A percentile compares a stretch with the other conserved stretches of the same genome.
Conservation (phyloP, 148 eudicot species). For the Chenopodium formosanum region DNA sequence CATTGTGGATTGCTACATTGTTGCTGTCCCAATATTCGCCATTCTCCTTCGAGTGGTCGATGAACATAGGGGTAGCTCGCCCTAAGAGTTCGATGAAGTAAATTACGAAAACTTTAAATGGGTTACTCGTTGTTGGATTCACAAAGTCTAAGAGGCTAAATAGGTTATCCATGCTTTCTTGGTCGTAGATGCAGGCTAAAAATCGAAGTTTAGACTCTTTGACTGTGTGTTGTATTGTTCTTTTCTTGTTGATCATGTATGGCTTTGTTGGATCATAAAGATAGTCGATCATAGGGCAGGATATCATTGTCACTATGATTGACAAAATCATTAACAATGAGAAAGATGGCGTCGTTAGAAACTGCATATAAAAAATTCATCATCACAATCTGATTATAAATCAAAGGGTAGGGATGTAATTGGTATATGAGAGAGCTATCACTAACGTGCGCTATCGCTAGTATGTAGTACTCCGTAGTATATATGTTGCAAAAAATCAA, state of each 20-base stretch:
- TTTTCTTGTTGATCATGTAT: background rate
- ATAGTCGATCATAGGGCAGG: slow-evolving; percentile 47
- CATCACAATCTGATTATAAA: no score
- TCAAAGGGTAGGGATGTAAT: no score
- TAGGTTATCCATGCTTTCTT: background rate
- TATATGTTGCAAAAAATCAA: no score
- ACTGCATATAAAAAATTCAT: slow-evolving; percentile 35
- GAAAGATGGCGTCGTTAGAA: slow-evolving; percentile 45
- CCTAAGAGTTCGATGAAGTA: background rate
- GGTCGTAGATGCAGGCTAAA: background rate
- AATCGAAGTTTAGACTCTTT: background rate
- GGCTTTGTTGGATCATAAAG: background rate
- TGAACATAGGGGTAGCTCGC: background rate
- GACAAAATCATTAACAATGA: slow-evolving; percentile 61
- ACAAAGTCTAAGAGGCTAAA: background rate
- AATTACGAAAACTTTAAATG: background rate
- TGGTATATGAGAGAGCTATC: no score
- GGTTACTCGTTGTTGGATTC: background rate
- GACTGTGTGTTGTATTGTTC: background rate
- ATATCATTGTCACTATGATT: slow-evolving; percentile 41
- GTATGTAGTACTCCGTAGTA: no score
- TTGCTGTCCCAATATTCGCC: background rate
- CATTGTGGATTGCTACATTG: background rate
- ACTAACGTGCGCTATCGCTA: no score
- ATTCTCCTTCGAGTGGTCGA: background rate